Base-by-base conservation (phyloP, 2,329 filamentous ascomycete species). In the Xylaria sp. region DNA sequence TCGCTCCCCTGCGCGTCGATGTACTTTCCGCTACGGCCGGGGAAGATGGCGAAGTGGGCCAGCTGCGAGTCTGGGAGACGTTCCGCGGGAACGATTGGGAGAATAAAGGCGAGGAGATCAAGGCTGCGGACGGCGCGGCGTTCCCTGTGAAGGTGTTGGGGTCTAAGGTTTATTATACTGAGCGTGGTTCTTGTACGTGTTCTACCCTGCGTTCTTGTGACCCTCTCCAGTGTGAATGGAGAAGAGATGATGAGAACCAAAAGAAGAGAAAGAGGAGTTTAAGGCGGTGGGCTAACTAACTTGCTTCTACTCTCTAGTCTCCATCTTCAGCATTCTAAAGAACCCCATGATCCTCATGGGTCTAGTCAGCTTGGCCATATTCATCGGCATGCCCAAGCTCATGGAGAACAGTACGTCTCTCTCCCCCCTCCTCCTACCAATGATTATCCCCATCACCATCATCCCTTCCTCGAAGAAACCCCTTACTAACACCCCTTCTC, bases 301-400 rank as follows among this genome's bases (percentile, higher is more conserved):
- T 55, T 18, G 31, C 20, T 25, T 9, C 44, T 20, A 5, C 18
- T n/a, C 23, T 8, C 20, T 73, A 94, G 92, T 95, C 82, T 93
- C 91, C 20, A 86, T 94, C n/a, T 78, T 98, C 66, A 89, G 88
- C 67, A 90, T 98, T 65, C 85, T 98, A 76, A 96, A 96, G 85
- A 97, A 93, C 79, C 96, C 96, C 3, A 98, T 98, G 94, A 98
- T 98, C 72, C 87, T 99, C 69, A 91, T 99, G 84, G 94, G 92
- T 4, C 82, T 97, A 41, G 90, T 96, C 48, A 94, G 91, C 70
- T 89, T 98, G 84, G 90, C 84, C 5, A 84, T 98, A 73, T 94
- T 97, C 72, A 87, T 98, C 76, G 94, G 94, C 73, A 93, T 98
- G 92, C 96, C 96, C 15, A 96, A 98, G 81, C 81, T 99, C 65